Percentiles rank a stretch among this genome's conserved stretches.
Conservation (phyloP, 306 rosid species). For the Cicer arietinum region DNA sequence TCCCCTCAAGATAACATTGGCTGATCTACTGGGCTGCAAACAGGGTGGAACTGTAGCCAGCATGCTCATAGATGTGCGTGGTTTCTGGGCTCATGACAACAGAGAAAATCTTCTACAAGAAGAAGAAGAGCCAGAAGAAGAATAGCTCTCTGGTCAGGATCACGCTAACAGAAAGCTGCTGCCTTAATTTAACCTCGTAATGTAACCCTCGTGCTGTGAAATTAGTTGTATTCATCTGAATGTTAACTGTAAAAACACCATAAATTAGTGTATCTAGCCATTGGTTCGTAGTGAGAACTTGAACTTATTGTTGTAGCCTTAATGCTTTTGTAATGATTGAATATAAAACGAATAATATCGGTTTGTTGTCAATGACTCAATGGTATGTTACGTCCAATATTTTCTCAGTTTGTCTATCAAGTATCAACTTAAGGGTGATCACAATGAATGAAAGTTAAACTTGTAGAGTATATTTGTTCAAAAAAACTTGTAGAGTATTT, state of each 20-base stretch:
- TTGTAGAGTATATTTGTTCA: neutral
- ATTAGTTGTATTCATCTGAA: constrained; percentile 45
- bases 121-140: constrained; percentile 99
- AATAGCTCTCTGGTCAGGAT: constrained; percentile 47
- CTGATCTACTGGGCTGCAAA: constrained; percentile 86
- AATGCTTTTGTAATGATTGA: constrained; percentile 31
- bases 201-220: constrained; percentile 46
- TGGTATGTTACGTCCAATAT: constrained; percentile 10
- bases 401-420: constrained; percentile 3
- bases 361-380: constrained; percentile 9
- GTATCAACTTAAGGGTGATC: neutral
- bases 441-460: neutral
- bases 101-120: constrained; percentile 99
- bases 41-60: constrained; percentile 99
- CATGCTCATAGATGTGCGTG: constrained; percentile 97
- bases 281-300: constrained; percentile 18
- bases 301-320: constrained; percentile 8
- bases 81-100: constrained; percentile 99
- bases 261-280: constrained; percentile 41
- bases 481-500: neutral
- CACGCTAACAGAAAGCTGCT: constrained; percentile 49
- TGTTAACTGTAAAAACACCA: constrained; percentile 25
- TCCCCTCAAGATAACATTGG: constrained; percentile 73
- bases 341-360: constrained; percentile 33
- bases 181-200: constrained; percentile 31